Percentiles rank a stretch among this genome's conserved stretches.
Conservation (phyloP, 495 filamentous ascomycete species). For the Penicillium argentinense region DNA sequence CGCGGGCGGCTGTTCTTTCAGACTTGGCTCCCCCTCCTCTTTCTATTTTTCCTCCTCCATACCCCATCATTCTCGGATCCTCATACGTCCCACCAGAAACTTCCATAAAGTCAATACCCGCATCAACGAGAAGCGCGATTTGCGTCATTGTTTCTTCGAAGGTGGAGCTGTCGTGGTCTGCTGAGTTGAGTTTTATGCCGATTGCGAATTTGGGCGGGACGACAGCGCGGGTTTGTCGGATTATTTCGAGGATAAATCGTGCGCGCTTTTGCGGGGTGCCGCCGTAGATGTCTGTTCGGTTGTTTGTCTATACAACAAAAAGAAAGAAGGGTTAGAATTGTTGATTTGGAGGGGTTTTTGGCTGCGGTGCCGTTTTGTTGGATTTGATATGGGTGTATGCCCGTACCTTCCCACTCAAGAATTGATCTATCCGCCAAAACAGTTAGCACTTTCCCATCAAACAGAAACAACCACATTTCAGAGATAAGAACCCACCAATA, state of each 20-base stretch:
- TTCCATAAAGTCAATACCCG: slow-evolving; percentile 63
- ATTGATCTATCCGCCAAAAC: slow-evolving; percentile 34
- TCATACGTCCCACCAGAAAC: slow-evolving; percentile 61
- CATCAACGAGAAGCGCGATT: slow-evolving; percentile 48
- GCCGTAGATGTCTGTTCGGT: slow-evolving; percentile 49
- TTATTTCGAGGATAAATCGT: slow-evolving; percentile 49
- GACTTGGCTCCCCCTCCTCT: slow-evolving; percentile 30
- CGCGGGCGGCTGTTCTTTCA: slow-evolving; percentile 48
- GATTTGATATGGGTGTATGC: background rate
- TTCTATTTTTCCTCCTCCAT: slow-evolving; percentile 6
- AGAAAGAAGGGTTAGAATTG: slow-evolving; percentile 1
- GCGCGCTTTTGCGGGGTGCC: slow-evolving; percentile 45
- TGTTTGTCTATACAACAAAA: slow-evolving; percentile 46
- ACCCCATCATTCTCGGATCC: slow-evolving; percentile 44
- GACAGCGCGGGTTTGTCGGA: slow-evolving; percentile 39
- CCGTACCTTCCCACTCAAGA: slow-evolving; percentile 40
- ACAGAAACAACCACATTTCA: background rate
- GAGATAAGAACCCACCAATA: slow-evolving; percentile 33
- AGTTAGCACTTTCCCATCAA: slow-evolving; percentile 6
- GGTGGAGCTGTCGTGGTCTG: slow-evolving; percentile 48
- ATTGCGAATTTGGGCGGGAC: slow-evolving; percentile 55
- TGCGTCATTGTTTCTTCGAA: slow-evolving; percentile 54
- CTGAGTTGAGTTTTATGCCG: slow-evolving; percentile 64
- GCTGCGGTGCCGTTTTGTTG: no score
- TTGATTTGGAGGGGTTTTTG: no score